Base-by-base conservation (phyloP, 768 basidiomycete genomes). In the Dendrothele bispora region DNA sequence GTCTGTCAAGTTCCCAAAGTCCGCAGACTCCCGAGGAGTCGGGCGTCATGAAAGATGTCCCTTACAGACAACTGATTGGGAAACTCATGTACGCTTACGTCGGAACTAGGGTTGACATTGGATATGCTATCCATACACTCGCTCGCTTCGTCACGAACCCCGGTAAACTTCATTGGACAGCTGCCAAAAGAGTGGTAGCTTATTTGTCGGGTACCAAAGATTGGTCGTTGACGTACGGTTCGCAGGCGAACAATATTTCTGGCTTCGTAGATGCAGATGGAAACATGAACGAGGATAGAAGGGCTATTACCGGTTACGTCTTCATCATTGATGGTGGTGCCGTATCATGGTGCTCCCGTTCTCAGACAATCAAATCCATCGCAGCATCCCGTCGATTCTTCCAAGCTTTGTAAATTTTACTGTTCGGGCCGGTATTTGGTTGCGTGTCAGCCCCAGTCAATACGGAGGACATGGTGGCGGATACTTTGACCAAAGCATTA, bases 341-440 rank as follows among this genome's bases (percentile, higher is more conserved):
- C 3, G 57, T 73, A 32, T 64, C 62, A 7, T 73, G 69, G 69
- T 52, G 39, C 14, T 58, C 64, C n/a, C n/a, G n/a, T n/a, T n/a
- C n/a, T n/a, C n/a, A n/a, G n/a, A n/a, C n/a, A n/a, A n/a, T n/a
- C n/a, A n/a, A n/a, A n/a, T n/a, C n/a, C n/a, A n/a, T n/a, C n/a
- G n/a, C n/a, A n/a, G n/a, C n/a, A n/a, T n/a, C n/a, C n/a, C n/a
- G n/a, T n/a, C n/a, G n/a, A n/a, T n/a, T n/a, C n/a, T n/a, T n/a
- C n/a, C n/a, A n/a, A n/a, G n/a, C n/a, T n/a, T n/a, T n/a, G n/a
- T n/a, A n/a, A n/a, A n/a, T n/a, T n/a, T n/a, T n/a, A n/a, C n/a
- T n/a, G n/a, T n/a, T n/a, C n/a, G n/a, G n/a, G n/a, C n/a, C n/a
- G n/a, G n/a, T n/a, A n/a, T n/a, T n/a, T n/a, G n/a, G n/a, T n/a